Conservation (phyloP, 2,329 filamentous ascomycete species). For the Aureobasidium namibiae region DNA sequence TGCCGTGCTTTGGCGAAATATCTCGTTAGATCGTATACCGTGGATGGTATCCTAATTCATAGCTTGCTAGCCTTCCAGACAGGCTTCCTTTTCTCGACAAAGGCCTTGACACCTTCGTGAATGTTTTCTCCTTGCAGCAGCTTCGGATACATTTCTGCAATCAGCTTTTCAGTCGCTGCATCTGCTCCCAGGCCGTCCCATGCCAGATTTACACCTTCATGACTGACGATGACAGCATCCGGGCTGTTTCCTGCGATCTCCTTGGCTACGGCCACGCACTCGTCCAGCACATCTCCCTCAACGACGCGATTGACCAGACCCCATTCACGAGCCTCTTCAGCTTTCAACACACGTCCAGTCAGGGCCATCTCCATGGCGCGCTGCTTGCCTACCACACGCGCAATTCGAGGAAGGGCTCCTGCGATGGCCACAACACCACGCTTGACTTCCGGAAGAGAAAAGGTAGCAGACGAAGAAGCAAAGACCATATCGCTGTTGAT, state of each 20-base stretch:
- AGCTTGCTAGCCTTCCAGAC: slow-evolving; percentile 49
- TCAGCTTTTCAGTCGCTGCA: slow-evolving; percentile 50
- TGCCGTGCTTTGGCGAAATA: no score
- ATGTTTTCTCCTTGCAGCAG: slow-evolving; percentile 64
- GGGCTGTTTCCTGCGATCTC: slow-evolving; percentile 56
- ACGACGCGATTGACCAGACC: slow-evolving; percentile 64
- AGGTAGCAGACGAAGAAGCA: slow-evolving; percentile 49
- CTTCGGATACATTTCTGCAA: slow-evolving; percentile 49
- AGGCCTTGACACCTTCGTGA: slow-evolving; percentile 63
- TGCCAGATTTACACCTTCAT: slow-evolving; percentile 62
- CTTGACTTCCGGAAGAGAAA: slow-evolving; percentile 63
- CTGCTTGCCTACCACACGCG: slow-evolving; percentile 57
- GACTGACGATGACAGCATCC: slow-evolving; percentile 65
- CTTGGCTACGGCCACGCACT: slow-evolving; percentile 54
- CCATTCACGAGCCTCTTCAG: slow-evolving; percentile 54
- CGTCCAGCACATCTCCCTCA: slow-evolving; percentile 40
- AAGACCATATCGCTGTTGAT: slow-evolving; percentile 66
- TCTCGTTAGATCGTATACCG: background rate
- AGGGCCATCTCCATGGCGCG: slow-evolving; percentile 65
- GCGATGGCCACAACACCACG: slow-evolving; percentile 64
- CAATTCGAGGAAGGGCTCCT: slow-evolving; percentile 60
- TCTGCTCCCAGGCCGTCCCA: slow-evolving; percentile 63
- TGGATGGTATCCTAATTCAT: background rate
- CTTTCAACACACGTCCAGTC: slow-evolving; percentile 51
- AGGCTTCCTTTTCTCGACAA: slow-evolving; percentile 66